A percentile compares a stretch with the other conserved stretches of the same genome.
These are phyloP conservation scores for Naganishia vaughanmartiniae DNA, from an alignment of 768 basidiomycete species.

Conservation along the genomic window DNA sequence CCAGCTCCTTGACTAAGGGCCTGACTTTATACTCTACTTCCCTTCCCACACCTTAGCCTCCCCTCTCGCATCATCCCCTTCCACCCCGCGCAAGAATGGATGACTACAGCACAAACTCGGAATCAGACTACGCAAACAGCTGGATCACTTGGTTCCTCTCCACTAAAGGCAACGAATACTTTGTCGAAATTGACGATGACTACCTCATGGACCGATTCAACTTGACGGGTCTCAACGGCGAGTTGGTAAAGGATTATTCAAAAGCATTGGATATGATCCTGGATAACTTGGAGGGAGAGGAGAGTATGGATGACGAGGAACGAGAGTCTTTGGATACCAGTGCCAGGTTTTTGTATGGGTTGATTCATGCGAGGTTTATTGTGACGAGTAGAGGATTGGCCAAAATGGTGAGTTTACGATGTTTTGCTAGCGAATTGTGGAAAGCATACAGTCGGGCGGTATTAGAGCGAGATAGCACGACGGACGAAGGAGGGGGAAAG, in stretches of 20 bases:
- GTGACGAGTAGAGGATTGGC: constrained; percentile 86
- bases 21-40: not conserved
- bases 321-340: constrained; percentile 91
- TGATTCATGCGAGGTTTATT: constrained; percentile 96
- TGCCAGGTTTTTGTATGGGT: constrained; percentile 86
- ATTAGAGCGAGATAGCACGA: not conserved
- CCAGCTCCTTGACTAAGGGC: too few relatives aligned
- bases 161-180: constrained; percentile 97
- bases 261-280: constrained; percentile 94
- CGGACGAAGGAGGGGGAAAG: too few relatives aligned
- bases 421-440: not conserved
- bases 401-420: constrained; percentile 74
- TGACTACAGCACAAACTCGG: constrained; percentile 67
- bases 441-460: too few relatives aligned
- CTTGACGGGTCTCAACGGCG: constrained; percentile 89
- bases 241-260: constrained; percentile 82
- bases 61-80: not conserved
- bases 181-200: constrained; percentile 95
- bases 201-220: constrained; percentile 99
- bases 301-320: constrained; percentile 74
- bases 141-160: constrained; percentile 98
- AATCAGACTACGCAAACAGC: constrained; percentile 89
- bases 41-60: not conserved
- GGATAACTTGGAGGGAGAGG: constrained; percentile 67
- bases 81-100: constrained; percentile 45